Percentiles rank a stretch among this genome's conserved stretches.
Evolutionary conservation across 441 rosid species (phyloP).

Genomic region (Sinapis alba): DNA sequence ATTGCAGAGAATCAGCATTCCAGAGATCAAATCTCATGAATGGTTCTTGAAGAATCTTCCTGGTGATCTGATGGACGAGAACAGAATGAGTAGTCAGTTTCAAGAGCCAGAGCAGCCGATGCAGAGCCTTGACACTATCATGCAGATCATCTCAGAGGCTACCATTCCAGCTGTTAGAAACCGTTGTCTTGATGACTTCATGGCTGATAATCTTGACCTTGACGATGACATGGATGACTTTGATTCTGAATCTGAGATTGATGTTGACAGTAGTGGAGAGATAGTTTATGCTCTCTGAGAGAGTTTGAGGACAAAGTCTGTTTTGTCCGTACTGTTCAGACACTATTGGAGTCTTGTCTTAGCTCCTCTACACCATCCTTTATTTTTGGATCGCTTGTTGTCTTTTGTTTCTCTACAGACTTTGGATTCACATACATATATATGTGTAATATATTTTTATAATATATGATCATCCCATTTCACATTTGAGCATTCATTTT

Average conservation of each 20-base stretch:
- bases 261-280: slow-evolving; percentile 69
- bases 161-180: slow-evolving; percentile 57
- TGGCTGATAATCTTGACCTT: slow-evolving; percentile 48
- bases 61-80: slow-evolving; percentile 58
- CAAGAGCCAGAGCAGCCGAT: slow-evolving; percentile 71
- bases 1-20: slow-evolving; percentile 64
- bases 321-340: slow-evolving; percentile 21
- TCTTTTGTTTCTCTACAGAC: slow-evolving; percentile 5
- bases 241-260: slow-evolving; percentile 66
- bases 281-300: slow-evolving; percentile 51
- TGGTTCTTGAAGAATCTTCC: slow-evolving; percentile 80
- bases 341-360: slow-evolving; percentile 20
- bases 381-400: slow-evolving; percentile 21
- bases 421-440: slow-evolving; percentile 31
- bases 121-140: slow-evolving; percentile 65
- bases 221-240: slow-evolving; percentile 61
- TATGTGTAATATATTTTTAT: slow-evolving; percentile 19
- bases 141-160: slow-evolving; percentile 73
- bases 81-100: slow-evolving; percentile 48
- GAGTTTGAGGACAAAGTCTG: slow-evolving; percentile 1
- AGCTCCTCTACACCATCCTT: not conserved
- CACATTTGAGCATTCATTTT: not conserved
- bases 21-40: slow-evolving; percentile 57
- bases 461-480: not conserved
- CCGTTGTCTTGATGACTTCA: slow-evolving; percentile 42